A percentile compares a stretch with the other conserved stretches of the same genome.
phyloP scores from a whole-genome alignment of 352 stramenopile genomes.

The Discostella stelligera region DNA sequence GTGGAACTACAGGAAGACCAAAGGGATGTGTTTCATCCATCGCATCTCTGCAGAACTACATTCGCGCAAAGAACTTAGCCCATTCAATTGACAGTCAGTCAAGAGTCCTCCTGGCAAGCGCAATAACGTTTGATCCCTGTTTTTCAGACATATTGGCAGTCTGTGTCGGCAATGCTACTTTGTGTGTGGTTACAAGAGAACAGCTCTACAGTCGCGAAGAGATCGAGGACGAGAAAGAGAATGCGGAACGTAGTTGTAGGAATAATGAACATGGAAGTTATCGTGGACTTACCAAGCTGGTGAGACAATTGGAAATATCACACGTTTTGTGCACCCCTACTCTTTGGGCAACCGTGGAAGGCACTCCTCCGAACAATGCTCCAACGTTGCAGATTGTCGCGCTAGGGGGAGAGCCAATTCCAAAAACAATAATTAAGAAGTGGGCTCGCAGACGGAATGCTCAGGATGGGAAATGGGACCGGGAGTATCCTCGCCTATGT shows the following conservation, averaged over 20 bases:
- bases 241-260: not conserved
- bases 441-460: slow-evolving; percentile 42
- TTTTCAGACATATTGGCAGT: slow-evolving; percentile 76
- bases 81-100: slow-evolving; percentile 56
- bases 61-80: slow-evolving; percentile 68
- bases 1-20: slow-evolving; percentile 66
- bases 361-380: slow-evolving; percentile 14
- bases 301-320: slow-evolving; percentile 50
- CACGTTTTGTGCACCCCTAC: slow-evolving; percentile 78
- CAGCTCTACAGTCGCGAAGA: slow-evolving; percentile 28
- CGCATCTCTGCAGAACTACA: slow-evolving; percentile 61
- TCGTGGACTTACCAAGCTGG: slow-evolving; percentile 31
- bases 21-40: slow-evolving; percentile 77
- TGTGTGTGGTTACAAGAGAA: slow-evolving; percentile 52
- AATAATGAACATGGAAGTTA: slow-evolving; percentile 4
- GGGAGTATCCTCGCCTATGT: slow-evolving; percentile 49
- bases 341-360: slow-evolving; percentile 55
- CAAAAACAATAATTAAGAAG: slow-evolving; percentile 37
- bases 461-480: slow-evolving; percentile 7
- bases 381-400: slow-evolving; percentile 58
- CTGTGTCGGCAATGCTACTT: slow-evolving; percentile 50
- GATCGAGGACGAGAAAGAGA: slow-evolving; percentile 1
- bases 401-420: slow-evolving; percentile 77
- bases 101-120: slow-evolving; percentile 65
- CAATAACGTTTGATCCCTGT: slow-evolving; percentile 76